A percentile compares a stretch with the other conserved stretches of the same genome.
These are phyloP conservation scores for Quercus aquifolioides DNA, from an alignment of 306 rosid genomes.

Conservation along the genomic window DNA sequence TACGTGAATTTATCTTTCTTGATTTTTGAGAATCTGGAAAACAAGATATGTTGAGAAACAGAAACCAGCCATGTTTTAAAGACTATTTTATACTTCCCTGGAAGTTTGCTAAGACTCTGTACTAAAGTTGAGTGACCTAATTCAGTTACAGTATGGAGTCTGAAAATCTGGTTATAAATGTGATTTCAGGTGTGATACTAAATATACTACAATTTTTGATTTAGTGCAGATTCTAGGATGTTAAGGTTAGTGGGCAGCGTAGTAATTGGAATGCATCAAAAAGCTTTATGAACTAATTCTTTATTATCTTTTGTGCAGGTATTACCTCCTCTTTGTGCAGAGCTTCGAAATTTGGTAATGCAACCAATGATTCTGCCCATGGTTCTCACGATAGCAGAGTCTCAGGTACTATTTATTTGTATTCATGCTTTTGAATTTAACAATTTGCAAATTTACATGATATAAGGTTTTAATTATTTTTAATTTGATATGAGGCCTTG, in stretches of 20 bases:
- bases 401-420: slow-evolving; percentile 62
- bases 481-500: neutral
- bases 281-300: slow-evolving; percentile 10
- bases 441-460: neutral
- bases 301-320: slow-evolving; percentile 56
- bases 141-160: neutral
- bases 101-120: neutral
- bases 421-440: neutral
- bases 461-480: neutral
- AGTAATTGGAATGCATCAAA: neutral
- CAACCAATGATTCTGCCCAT: slow-evolving; percentile 98
- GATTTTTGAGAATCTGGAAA: neutral
- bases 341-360: slow-evolving; percentile 94
- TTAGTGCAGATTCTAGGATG: slow-evolving; percentile 2
- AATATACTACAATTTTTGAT: neutral
- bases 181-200: neutral
- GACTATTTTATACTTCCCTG: neutral
- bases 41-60: too few relatives aligned
- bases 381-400: slow-evolving; percentile 97
- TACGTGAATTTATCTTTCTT: neutral
- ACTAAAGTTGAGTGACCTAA: neutral
- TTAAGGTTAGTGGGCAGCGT: neutral
- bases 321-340: slow-evolving; percentile 99
- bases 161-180: neutral
- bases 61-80: neutral